Evolutionary conservation across 306 rosid species (phyloP).

Genomic region (Cucurbita maxima): DNA sequence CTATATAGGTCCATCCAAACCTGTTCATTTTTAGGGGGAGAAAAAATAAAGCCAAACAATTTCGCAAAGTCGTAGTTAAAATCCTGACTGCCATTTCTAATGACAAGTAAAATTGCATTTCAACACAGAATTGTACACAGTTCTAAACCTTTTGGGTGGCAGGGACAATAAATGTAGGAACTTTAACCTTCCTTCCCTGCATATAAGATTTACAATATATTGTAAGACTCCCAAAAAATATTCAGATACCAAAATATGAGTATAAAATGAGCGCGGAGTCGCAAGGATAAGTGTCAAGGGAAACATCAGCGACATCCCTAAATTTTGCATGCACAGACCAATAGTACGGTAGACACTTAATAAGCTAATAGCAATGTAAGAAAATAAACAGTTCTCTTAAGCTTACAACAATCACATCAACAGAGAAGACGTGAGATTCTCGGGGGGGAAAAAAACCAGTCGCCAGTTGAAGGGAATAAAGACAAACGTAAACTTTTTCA

Average conservation of each 20-base stretch:
- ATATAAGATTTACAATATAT: neutral
- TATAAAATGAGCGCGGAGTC: neutral
- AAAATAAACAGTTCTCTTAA: neutral
- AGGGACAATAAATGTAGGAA: constrained; percentile 93
- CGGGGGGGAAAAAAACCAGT: neutral
- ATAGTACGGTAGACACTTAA: neutral
- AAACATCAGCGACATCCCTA: neutral
- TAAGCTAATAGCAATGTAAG: neutral
- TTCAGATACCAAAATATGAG: neutral
- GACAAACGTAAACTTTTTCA: neutral
- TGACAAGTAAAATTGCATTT: neutral
- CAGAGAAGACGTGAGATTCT: neutral
- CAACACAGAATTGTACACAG: neutral
- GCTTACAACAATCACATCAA: neutral
- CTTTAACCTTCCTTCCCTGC: constrained; percentile 89
- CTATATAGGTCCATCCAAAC: constrained; percentile 88
- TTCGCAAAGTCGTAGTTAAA: neutral
- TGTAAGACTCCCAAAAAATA: neutral
- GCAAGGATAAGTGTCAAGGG: neutral
- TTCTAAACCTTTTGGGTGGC: constrained; percentile 86
- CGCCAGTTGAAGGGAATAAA: neutral
- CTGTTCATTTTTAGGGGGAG: constrained; percentile 14
- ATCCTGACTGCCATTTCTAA: neutral
- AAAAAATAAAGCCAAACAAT: neutral
- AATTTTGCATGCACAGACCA: neutral